Percentiles rank a stretch among this genome's conserved stretches.
Conservation (phyloP, 1,284 basidiomycete genomes). For the Microbotryomycetes sp. region DNA sequence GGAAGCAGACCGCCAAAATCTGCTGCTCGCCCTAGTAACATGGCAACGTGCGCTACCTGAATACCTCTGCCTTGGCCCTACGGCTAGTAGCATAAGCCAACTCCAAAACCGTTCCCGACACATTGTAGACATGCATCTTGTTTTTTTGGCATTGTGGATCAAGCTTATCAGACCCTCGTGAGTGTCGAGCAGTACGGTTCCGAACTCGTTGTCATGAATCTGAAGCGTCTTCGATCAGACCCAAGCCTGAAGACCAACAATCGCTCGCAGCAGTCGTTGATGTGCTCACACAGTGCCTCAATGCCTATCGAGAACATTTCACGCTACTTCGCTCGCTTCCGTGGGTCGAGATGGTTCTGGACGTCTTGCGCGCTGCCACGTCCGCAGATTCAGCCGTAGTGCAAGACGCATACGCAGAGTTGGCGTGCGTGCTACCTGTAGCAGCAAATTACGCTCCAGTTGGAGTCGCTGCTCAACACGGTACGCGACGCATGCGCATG, state of each 20-base stretch:
- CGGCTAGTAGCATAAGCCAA: background rate
- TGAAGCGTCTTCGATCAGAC: too few relatives aligned
- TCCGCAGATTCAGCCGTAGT: background rate
- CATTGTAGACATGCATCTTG: conserved; percentile 23
- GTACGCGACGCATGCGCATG: background rate
- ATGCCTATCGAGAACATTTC: conserved; percentile 7
- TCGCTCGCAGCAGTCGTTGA: conserved; percentile 7
- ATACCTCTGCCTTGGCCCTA: conserved; percentile 12
- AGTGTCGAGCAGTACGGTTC: too few relatives aligned
- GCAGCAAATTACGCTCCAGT: too few relatives aligned
- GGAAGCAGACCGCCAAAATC: conserved; percentile 11
- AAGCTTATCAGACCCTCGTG: conserved; percentile 10
- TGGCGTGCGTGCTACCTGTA: background rate
- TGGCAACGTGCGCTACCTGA: conserved; percentile 13
- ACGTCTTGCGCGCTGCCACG: background rate
- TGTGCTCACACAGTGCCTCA: conserved; percentile 7
- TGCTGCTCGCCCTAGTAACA: conserved; percentile 1
- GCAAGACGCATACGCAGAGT: background rate
- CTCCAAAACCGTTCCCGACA: conserved; percentile 12
- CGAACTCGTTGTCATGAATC: background rate
- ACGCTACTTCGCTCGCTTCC: conserved; percentile 20
- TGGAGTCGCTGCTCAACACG: background rate
- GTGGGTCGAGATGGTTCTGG: conserved; percentile 11
- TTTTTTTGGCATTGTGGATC: conserved; percentile 5
- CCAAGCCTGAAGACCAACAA: too few relatives aligned